Percentiles rank a stretch among this genome's conserved stretches.
Conservation (phyloP, 768 basidiomycete genomes). For the Lactifluus subvellereus region DNA sequence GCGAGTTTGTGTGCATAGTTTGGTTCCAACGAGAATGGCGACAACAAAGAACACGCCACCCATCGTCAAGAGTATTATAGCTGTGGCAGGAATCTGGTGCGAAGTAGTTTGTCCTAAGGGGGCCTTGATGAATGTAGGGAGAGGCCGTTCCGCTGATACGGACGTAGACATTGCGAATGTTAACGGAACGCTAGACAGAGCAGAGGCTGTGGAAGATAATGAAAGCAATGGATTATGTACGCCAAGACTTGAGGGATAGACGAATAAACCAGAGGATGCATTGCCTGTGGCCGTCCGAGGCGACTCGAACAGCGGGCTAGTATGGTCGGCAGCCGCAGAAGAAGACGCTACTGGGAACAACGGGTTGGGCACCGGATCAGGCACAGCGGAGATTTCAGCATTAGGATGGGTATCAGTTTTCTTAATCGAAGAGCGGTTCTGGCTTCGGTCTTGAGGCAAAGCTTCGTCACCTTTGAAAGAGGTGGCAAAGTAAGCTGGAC, state of each 20-base stretch:
- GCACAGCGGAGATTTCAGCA: slow-evolving; percentile 38
- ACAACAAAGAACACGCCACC: slow-evolving; percentile 46
- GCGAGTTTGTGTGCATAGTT: slow-evolving; percentile 44
- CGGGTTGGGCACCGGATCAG: slow-evolving; percentile 47
- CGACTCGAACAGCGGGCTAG: slow-evolving; percentile 28
- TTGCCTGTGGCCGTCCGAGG: slow-evolving; percentile 7
- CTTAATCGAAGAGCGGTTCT: slow-evolving; percentile 11
- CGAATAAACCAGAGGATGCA: not conserved
- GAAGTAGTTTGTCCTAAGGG: slow-evolving; percentile 15
- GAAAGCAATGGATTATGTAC: not conserved
- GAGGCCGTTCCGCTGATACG: slow-evolving; percentile 19
- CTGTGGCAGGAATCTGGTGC: slow-evolving; percentile 41
- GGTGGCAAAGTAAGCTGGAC: not conserved
- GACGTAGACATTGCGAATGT: not conserved
- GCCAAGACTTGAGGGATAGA: not conserved
- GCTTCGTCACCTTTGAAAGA: not conserved
- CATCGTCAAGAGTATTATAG: slow-evolving; percentile 49
- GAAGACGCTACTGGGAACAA: slow-evolving; percentile 16
- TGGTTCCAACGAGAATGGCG: slow-evolving; percentile 43
- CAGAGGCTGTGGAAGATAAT: not conserved
- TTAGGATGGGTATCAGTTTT: slow-evolving; percentile 23
- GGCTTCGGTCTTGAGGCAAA: not conserved
- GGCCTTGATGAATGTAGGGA: slow-evolving; percentile 8
- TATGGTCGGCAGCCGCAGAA: slow-evolving; percentile 20
- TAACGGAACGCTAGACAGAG: not conserved